Percentiles rank a stretch among this genome's conserved stretches.
Evolutionary conservation across 352 stramenopile species (phyloP).

Genomic region (Halophytophthora batemanensis): DNA sequence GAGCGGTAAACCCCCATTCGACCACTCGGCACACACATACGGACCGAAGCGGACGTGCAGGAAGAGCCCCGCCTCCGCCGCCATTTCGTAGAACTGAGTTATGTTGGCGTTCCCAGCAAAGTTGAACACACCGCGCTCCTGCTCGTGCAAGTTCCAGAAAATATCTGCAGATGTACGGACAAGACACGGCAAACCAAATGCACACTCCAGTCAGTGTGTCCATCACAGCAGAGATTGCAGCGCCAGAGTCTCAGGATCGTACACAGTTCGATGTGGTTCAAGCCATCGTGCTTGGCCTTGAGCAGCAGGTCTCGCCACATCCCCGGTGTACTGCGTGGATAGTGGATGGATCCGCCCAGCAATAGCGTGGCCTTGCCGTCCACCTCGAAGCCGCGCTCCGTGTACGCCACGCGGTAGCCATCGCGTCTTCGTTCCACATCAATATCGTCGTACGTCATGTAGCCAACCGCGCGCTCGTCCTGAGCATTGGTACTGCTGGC

Average conservation of each 20-base stretch:
- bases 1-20: slow-evolving; percentile 55
- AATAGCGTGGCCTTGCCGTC: slow-evolving; percentile 55
- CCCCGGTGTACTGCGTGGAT: slow-evolving; percentile 40
- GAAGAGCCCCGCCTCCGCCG: slow-evolving; percentile 53
- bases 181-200: slow-evolving; percentile 1
- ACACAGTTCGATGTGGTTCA: slow-evolving; percentile 79
- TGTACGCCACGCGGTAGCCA: slow-evolving; percentile 52
- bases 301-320: slow-evolving; percentile 59
- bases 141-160: slow-evolving; percentile 72
- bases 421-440: slow-evolving; percentile 25
- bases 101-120: slow-evolving; percentile 49
- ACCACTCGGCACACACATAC: slow-evolving; percentile 69
- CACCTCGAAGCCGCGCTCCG: slow-evolving; percentile 53
- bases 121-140: slow-evolving; percentile 47
- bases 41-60: slow-evolving; percentile 67
- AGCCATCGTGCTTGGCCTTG: slow-evolving; percentile 64
- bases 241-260: slow-evolving; percentile 14
- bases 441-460: slow-evolving; percentile 65
- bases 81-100: slow-evolving; percentile 60
- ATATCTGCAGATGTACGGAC: slow-evolving; percentile 39
- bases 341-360: slow-evolving; percentile 69
- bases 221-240: background rate
- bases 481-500: background rate
- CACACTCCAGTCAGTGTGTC: too few relatives aligned
- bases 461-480: slow-evolving; percentile 8